Evolutionary conservation across 2,329 filamentous ascomycete genomes (phyloP).

Genomic region (Colletotrichum echinochloae): DNA sequence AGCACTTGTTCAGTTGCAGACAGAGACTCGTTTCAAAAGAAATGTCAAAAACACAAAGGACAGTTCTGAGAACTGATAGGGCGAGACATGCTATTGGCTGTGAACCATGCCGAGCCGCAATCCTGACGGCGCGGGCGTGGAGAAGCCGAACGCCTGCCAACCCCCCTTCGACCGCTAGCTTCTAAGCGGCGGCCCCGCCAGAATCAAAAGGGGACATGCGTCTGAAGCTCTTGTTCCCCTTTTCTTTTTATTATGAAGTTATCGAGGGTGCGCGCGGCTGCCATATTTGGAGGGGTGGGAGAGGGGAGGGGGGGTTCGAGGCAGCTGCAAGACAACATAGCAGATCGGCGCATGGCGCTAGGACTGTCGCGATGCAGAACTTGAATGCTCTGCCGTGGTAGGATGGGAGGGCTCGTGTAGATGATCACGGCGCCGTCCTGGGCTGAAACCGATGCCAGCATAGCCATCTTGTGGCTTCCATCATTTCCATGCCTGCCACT

Average conservation of each 20-base stretch:
- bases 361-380: conserved; percentile 35
- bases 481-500: conserved; percentile 22
- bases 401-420: neutral
- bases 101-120: conserved; percentile 27
- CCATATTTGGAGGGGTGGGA: conserved; percentile 4
- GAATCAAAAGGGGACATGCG: conserved; percentile 16
- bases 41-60: conserved; percentile 26
- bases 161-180: conserved; percentile 32
- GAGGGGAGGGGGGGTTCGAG: conserved; percentile 9
- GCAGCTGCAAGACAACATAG: conserved; percentile 31
- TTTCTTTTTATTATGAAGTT: conserved; percentile 26
- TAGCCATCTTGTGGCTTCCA: conserved; percentile 35
- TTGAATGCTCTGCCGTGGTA: conserved; percentile 4
- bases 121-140: conserved; percentile 33
- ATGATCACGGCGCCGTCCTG: conserved; percentile 14
- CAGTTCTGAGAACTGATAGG: conserved; percentile 40
- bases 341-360: conserved; percentile 30
- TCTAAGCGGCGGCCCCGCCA: conserved; percentile 29
- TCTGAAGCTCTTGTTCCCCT: neutral
- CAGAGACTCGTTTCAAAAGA: conserved; percentile 33
- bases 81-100: conserved; percentile 37
- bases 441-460: conserved; percentile 30
- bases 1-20: conserved; percentile 19
- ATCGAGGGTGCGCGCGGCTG: conserved; percentile 21
- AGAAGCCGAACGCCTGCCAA: conserved; percentile 29